Percentiles rank a stretch among this genome's conserved stretches.
Conservation (phyloP, 345 rosid species). For the Populus davidiana region DNA sequence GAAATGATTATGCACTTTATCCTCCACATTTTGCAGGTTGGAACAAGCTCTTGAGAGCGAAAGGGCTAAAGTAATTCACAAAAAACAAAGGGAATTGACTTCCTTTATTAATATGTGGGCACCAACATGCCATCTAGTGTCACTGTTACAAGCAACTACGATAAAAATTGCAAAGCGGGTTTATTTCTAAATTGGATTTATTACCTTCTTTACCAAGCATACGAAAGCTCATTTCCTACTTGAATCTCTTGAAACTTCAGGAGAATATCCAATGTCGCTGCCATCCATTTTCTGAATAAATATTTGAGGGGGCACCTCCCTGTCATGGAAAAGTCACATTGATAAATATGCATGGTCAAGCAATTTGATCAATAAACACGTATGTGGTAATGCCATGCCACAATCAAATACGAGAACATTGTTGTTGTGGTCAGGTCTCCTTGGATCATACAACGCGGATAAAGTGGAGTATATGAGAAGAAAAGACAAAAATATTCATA, state of each 20-base stretch:
- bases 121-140: not conserved
- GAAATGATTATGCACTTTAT: not conserved
- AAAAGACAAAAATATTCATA: not conserved
- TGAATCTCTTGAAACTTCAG: constrained; percentile 8
- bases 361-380: not conserved
- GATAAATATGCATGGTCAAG: not conserved
- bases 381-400: not conserved
- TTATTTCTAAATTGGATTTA: not conserved
- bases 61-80: not conserved
- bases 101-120: not conserved
- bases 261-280: constrained; percentile 6
- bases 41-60: not conserved
- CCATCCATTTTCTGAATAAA: constrained; percentile 41
- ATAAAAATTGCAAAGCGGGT: not conserved
- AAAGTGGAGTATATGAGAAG: not conserved
- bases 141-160: not conserved
- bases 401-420: not conserved
- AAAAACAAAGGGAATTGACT: not conserved
- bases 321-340: constrained; percentile 26
- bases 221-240: not conserved
- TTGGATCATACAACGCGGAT: not conserved
- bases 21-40: not conserved
- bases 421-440: not conserved
- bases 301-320: constrained; percentile 61
- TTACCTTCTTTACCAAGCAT: not conserved